Evolutionary conservation across 176 grass and related monocot genomes (phyloP).

Genomic region (Elymus sibiricus): DNA sequence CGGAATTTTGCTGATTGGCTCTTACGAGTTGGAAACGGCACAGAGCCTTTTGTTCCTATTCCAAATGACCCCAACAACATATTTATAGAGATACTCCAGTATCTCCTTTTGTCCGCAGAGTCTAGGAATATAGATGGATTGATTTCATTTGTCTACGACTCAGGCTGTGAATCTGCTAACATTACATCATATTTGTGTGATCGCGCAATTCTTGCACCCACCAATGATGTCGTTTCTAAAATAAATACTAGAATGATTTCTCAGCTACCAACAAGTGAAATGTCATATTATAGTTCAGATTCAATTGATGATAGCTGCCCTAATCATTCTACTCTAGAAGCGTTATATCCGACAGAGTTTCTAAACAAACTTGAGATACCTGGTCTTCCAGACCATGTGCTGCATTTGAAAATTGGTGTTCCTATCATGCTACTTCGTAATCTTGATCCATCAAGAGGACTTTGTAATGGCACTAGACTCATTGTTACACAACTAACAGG

Average conservation of each 20-base stretch:
- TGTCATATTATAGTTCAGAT: not conserved
- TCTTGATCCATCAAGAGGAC: not conserved
- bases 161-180: not conserved
- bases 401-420: not conserved
- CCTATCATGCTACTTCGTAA: too few relatives aligned
- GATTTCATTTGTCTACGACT: not conserved
- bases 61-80: too few relatives aligned
- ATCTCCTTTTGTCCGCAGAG: not conserved
- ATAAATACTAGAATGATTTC: too few relatives aligned
- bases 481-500: too few relatives aligned
- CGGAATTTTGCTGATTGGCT: too few relatives aligned
- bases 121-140: not conserved
- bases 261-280: not conserved
- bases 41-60: too few relatives aligned
- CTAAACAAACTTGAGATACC: not conserved
- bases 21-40: too few relatives aligned
- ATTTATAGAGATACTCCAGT: too few relatives aligned
- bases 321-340: not conserved
- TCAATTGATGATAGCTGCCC: not conserved
- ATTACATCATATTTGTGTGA: not conserved
- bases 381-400: not conserved
- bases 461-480: too few relatives aligned
- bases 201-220: not conserved
- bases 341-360: not conserved
- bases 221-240: too few relatives aligned